Conservation (phyloP, 257 asterid genomes). For the Asclepias syriaca region DNA sequence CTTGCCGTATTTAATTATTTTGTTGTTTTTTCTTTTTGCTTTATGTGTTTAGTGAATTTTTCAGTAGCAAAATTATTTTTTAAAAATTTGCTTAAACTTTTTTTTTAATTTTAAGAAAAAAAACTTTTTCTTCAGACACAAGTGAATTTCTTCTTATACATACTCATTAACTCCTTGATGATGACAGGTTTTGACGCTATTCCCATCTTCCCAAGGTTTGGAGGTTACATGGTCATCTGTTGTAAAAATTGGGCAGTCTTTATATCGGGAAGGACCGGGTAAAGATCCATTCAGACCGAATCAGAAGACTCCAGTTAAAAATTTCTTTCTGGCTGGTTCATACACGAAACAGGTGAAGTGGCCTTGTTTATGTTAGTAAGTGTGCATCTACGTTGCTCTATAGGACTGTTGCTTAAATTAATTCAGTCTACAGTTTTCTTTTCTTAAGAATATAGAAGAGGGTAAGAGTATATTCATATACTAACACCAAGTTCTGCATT, state of each 20-base stretch:
- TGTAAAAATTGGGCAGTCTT: slow-evolving; percentile 88
- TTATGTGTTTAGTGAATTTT: too few species aligned
- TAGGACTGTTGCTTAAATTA: not conserved
- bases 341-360: slow-evolving; percentile 82
- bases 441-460: not conserved
- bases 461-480: not conserved
- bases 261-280: slow-evolving; percentile 96
- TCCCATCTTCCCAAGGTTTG: slow-evolving; percentile 96
- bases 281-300: slow-evolving; percentile 98
- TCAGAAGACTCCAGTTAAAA: slow-evolving; percentile 87
- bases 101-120: too few species aligned
- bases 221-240: slow-evolving; percentile 95
- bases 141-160: not conserved
- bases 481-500: not conserved
- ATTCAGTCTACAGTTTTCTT: not conserved
- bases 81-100: too few species aligned
- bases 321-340: slow-evolving; percentile 97
- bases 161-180: slow-evolving; percentile 1
- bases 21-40: not conserved
- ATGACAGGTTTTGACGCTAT: slow-evolving; percentile 72
- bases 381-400: not conserved
- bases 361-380: not conserved
- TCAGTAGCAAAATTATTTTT: too few species aligned
- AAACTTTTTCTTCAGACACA: not conserved
- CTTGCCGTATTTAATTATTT: not conserved